Evolutionary conservation across 2,329 filamentous ascomycete genomes (phyloP), one percentile per base, ranked within the genome.

Genomic region (Talaromyces islandicus): DNA sequence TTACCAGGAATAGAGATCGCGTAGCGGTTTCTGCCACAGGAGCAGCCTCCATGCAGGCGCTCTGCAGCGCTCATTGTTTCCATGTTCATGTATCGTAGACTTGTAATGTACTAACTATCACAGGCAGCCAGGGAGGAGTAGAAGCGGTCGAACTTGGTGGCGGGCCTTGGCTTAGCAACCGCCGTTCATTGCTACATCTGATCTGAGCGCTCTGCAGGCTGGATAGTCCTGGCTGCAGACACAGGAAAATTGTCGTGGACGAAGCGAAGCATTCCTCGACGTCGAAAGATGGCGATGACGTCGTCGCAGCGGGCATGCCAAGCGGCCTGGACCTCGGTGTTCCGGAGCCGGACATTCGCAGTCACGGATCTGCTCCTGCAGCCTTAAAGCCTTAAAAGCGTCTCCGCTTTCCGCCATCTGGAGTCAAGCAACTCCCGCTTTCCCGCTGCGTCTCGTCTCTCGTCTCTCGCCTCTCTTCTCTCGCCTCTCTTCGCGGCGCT

Each of bases 11-110:
- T 81, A 52, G 84, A 77, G 66, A 96, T 85, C 60, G 86, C 81
- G 76, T 96, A 96, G 70, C 87, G 83, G 70, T 94, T 96, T 63
- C 92, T 86, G 60, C 92, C 91, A 74, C 92, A 97, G 57, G 88
- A 87, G 78, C 92, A 96, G 64, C 87, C 85, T 68, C 92, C 92
- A 64, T 83, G 85, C 60, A 96, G 82, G 43, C 82, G 81, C 62
- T 83, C 71, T 46, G 70, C 64, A 58, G 71, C 70, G 55, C 50
- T 62, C 57, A 64, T 63, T 5, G 32, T 35, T 35, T 14, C 32
- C 4, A 35, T 35, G 12, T 12, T 14, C 21, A 19, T 46, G n/a
- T 19, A 46, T 24, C 19, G 43, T 46, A 46, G 17, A 46, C 43
- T 46, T 46, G n/a, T 46, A 46, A 21, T 9, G n/a, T 24, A 3